Conservation (phyloP, 352 stramenopile genomes). For the Globisporangium perplexum region DNA sequence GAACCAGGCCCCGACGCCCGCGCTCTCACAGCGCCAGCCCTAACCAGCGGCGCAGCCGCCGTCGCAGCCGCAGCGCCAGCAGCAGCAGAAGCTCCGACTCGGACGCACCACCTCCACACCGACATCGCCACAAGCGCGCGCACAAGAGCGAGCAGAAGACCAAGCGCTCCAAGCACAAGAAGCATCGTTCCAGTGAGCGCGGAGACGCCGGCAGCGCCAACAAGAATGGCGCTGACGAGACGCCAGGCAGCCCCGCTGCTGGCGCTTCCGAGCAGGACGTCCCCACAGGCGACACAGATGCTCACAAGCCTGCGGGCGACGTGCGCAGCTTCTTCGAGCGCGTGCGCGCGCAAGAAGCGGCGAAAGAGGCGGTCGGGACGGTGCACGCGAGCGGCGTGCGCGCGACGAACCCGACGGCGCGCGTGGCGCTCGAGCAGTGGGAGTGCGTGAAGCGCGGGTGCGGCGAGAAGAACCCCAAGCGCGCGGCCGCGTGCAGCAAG, state of each 20-base stretch:
- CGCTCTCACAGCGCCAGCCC: neutral
- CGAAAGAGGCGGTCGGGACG: slow-evolving; percentile 52
- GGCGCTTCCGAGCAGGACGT: too few species aligned
- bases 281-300: neutral
- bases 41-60: neutral
- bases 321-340: slow-evolving; percentile 61
- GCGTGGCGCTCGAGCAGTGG: slow-evolving; percentile 43
- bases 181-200: neutral
- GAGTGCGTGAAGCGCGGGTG: slow-evolving; percentile 62
- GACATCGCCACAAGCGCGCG: neutral
- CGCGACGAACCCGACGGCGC: slow-evolving; percentile 20
- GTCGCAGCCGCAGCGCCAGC: slow-evolving; percentile 8
- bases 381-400: slow-evolving; percentile 45
- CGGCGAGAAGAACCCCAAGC: slow-evolving; percentile 65
- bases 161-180: slow-evolving; percentile 21
- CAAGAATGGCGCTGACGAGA: neutral
- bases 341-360: slow-evolving; percentile 50
- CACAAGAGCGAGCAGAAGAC: slow-evolving; percentile 16
- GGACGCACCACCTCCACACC: neutral
- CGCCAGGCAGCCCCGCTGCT: neutral
- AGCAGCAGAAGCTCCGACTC: neutral
- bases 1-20: neutral
- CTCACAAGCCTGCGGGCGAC: slow-evolving; percentile 11
- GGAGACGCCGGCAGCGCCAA: neutral
- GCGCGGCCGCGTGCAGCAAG: slow-evolving; percentile 54